Conservation (phyloP, 2,329 filamentous ascomycete genomes). For the Trichophyton verrucosum region DNA sequence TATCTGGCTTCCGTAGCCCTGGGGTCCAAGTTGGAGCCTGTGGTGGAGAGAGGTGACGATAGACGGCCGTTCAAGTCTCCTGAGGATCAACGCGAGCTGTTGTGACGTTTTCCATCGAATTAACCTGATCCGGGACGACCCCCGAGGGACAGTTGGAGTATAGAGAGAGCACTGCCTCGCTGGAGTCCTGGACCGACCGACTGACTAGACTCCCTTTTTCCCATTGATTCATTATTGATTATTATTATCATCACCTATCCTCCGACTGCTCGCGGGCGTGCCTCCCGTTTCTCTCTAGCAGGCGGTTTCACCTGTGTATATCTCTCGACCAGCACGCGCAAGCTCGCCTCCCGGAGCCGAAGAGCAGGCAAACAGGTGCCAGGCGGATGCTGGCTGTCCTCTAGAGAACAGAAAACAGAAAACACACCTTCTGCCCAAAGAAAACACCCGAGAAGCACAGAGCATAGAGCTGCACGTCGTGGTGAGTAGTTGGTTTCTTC, state of each 20-base stretch:
- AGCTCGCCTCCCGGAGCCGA: too few species aligned
- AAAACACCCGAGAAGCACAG: too few species aligned
- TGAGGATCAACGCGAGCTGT: not conserved
- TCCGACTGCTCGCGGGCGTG: too few species aligned
- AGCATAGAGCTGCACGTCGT: not conserved
- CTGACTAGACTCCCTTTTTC: not conserved
- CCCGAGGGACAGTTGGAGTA: not conserved
- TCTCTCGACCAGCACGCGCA: too few species aligned
- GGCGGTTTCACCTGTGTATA: too few species aligned
- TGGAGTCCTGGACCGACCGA: not conserved
- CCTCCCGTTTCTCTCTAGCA: too few species aligned
- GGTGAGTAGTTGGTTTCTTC: not conserved
- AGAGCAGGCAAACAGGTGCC: too few species aligned
- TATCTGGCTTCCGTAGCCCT: not conserved
- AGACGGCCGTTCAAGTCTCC: not conserved
- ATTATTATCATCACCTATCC: too few species aligned
- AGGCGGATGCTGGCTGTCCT: too few species aligned
- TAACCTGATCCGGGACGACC: not conserved
- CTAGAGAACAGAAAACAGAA: too few species aligned
- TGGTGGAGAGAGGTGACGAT: slow-evolving; percentile 1
- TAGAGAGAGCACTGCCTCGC: not conserved
- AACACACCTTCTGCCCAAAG: too few species aligned
- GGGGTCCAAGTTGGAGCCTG: not conserved
- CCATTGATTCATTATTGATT: too few species aligned
- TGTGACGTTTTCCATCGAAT: not conserved